A percentile compares a stretch with the other conserved stretches of the same genome.
Evolutionary conservation across 2,329 filamentous ascomycete species (phyloP).

Genomic region (Venturia asperata): DNA sequence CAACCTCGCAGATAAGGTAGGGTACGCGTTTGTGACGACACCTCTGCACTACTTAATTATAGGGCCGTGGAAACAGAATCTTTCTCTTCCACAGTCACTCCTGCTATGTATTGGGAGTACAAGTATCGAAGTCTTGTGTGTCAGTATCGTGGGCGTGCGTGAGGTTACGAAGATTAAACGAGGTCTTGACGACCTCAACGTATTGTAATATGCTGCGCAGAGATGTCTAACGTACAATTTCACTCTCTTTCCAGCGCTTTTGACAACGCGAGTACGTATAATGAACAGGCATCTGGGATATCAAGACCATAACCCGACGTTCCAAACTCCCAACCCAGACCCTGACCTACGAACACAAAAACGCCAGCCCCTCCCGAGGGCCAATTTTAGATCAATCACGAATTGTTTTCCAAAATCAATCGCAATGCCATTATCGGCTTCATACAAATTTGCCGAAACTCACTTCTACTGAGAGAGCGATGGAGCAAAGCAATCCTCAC

Average conservation of each 20-base stretch:
- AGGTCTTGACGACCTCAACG: conserved; percentile 5
- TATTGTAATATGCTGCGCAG: not conserved
- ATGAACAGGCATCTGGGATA: conserved; percentile 10
- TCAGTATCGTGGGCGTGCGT: too few relatives aligned
- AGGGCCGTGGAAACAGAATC: too few relatives aligned
- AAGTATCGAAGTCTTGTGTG: too few relatives aligned
- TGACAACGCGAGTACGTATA: not conserved
- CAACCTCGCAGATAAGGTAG: too few relatives aligned
- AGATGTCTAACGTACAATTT: not conserved
- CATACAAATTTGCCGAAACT: not conserved
- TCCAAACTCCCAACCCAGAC: not conserved
- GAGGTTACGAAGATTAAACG: too few relatives aligned
- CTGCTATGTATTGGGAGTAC: too few relatives aligned
- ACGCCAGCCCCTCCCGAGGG: not conserved
- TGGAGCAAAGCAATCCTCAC: not conserved
- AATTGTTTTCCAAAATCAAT: not conserved
- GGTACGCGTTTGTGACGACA: too few relatives aligned
- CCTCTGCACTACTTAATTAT: too few relatives aligned
- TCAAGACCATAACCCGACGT: not conserved
- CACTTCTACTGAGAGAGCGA: not conserved
- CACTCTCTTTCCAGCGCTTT: not conserved
- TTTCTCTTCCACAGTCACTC: too few relatives aligned
- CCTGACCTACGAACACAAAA: not conserved
- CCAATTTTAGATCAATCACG: not conserved
- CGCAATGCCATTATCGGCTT: not conserved